phyloP scores from a whole-genome alignment of 768 basidiomycete species.

The Agaricus sinodeliciosus region DNA sequence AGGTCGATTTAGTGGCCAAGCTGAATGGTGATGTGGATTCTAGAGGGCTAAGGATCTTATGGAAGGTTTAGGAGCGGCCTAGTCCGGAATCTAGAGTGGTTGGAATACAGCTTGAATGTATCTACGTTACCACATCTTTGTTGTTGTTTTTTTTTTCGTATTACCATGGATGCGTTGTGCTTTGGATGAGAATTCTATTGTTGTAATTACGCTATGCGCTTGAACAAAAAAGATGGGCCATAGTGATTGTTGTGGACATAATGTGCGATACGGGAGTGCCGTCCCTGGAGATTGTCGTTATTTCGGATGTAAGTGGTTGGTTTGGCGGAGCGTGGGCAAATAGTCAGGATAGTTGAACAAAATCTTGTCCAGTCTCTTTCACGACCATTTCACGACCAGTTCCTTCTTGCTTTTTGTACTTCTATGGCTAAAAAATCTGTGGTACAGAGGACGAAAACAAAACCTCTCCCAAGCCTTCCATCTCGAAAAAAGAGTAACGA shows the following conservation, averaged over 20 bases:
- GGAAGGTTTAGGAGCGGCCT: background rate
- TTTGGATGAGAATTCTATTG: background rate
- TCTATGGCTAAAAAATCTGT: slow-evolving; percentile 1
- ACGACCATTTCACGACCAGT: background rate
- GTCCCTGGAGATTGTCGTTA: too few species aligned
- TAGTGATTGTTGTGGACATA: background rate
- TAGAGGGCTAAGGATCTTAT: too few species aligned
- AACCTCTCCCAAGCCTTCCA: slow-evolving; percentile 2
- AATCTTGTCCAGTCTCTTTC: background rate
- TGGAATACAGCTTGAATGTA: background rate
- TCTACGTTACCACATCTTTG: background rate
- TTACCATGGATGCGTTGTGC: background rate
- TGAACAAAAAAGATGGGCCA: too few species aligned
- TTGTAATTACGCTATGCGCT: too few species aligned
- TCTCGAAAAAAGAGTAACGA: background rate
- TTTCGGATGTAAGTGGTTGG: background rate
- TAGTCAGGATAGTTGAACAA: background rate
- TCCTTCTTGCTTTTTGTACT: background rate
- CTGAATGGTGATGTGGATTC: background rate
- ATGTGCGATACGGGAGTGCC: background rate
- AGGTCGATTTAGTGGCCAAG: background rate
- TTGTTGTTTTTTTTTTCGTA: background rate
- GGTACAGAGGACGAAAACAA: background rate
- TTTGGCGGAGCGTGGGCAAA: slow-evolving; percentile 9
- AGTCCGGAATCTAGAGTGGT: background rate